Percentiles rank a stretch among this genome's conserved stretches.
These are phyloP conservation scores for Aspergillus conjunctus DNA, from an alignment of 495 filamentous ascomycete genomes.

Conservation along the genomic window DNA sequence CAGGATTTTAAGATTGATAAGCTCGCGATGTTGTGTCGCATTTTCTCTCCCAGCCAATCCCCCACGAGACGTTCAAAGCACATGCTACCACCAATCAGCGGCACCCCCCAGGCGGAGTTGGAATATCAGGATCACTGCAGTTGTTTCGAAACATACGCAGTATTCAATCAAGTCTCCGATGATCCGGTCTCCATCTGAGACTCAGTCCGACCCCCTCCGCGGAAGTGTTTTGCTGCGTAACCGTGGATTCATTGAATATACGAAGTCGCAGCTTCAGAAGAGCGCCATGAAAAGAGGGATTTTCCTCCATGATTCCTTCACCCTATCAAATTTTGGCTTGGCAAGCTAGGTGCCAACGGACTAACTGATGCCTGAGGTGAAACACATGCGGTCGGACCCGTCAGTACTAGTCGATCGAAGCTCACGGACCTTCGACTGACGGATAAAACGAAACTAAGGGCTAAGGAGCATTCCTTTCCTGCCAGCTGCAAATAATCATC, in stretches of 20 bases:
- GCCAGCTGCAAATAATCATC: neutral
- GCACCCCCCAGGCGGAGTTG: neutral
- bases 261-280: neutral
- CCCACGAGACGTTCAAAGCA: neutral
- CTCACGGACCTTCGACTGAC: neutral
- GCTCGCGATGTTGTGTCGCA: neutral
- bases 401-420: neutral
- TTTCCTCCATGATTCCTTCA: neutral
- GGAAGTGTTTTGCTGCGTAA: neutral
- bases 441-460: neutral
- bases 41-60: too few species aligned
- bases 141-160: constrained; percentile 8
- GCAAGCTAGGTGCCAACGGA: neutral
- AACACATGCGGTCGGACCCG: neutral
- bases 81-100: neutral
- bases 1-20: neutral
- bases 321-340: neutral
- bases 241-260: neutral
- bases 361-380: neutral
- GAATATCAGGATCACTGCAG: neutral
- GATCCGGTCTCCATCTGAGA: constrained; percentile 12
- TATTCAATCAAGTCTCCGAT: constrained; percentile 7
- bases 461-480: neutral
- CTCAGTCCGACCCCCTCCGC: neutral
- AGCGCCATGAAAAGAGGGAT: neutral